Conservation (phyloP, 1,139 yeast genomes). For the Hyphopichia khmerensis region DNA sequence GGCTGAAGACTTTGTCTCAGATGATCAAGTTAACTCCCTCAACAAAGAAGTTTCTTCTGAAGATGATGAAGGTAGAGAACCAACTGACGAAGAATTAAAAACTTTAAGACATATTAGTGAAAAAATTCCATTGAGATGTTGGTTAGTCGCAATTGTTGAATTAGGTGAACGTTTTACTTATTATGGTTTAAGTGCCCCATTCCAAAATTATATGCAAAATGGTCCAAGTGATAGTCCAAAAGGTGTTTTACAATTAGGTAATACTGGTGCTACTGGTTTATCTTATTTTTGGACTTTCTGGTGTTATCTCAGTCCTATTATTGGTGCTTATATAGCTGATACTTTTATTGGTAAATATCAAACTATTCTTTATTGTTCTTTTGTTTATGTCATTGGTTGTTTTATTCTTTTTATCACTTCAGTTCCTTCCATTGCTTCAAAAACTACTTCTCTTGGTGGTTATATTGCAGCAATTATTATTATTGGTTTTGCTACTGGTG, state of each 20-base stretch:
- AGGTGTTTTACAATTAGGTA: slow-evolving; percentile 65
- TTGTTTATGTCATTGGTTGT: slow-evolving; percentile 62
- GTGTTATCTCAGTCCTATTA: slow-evolving; percentile 78
- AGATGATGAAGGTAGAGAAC: slow-evolving; percentile 29
- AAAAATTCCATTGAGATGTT: slow-evolving; percentile 47
- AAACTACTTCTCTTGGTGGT: slow-evolving; percentile 49
- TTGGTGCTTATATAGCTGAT: slow-evolving; percentile 78
- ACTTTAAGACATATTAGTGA: slow-evolving; percentile 44
- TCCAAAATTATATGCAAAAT: slow-evolving; percentile 75
- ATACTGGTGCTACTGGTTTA: slow-evolving; percentile 70
- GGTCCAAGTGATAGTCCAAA: slow-evolving; percentile 44
- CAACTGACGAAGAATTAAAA: slow-evolving; percentile 40
- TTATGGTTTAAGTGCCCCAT: slow-evolving; percentile 75
- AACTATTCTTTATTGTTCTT: slow-evolving; percentile 62
- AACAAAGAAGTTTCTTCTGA: background rate
- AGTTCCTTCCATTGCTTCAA: slow-evolving; percentile 57
- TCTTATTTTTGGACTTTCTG: slow-evolving; percentile 78
- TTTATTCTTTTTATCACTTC: slow-evolving; percentile 70
- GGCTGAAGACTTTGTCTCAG: background rate
- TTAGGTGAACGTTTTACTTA: slow-evolving; percentile 83
- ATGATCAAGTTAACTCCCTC: background rate
- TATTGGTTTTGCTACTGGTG: slow-evolving; percentile 79
- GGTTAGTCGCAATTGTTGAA: slow-evolving; percentile 77
- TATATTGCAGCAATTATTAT: slow-evolving; percentile 62
- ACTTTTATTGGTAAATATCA: slow-evolving; percentile 70